phyloP scores from a whole-genome alignment of 768 basidiomycete species.

The Lactarius sp. region DNA sequence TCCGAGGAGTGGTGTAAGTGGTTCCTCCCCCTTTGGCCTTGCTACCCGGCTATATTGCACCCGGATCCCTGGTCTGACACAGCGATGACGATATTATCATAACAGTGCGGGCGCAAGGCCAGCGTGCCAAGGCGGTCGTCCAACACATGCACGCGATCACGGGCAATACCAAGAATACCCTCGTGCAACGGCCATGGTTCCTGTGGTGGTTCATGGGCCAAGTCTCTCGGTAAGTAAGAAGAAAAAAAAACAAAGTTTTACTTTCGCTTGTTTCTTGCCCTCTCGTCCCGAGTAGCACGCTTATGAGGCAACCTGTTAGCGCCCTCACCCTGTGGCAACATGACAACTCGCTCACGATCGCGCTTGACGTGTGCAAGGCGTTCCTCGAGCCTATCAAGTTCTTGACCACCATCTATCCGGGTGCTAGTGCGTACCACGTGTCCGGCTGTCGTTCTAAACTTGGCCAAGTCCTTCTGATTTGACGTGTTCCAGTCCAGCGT shows the following conservation, averaged over 20 bases:
- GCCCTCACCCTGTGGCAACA: conserved; percentile 52
- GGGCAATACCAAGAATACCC: conserved; percentile 39
- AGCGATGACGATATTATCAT: too few species aligned
- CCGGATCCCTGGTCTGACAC: conserved; percentile 10
- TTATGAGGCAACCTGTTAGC: conserved; percentile 29
- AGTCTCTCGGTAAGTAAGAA: conserved; percentile 42
- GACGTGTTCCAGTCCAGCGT: conserved; percentile 5
- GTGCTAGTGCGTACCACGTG: conserved; percentile 9
- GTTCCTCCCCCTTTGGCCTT: not conserved
- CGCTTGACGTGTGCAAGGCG: conserved; percentile 54
- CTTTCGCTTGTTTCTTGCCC: not conserved
- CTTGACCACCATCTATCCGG: conserved; percentile 16
- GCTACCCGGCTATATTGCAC: conserved; percentile 13
- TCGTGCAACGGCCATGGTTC: conserved; percentile 57
- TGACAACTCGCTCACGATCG: conserved; percentile 51
- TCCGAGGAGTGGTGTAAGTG: conserved; percentile 64
- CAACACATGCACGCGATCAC: conserved; percentile 48
- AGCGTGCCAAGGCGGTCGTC: conserved; percentile 50
- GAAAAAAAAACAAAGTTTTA: too few species aligned
- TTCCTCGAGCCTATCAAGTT: conserved; percentile 42
- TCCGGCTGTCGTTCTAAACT: not conserved
- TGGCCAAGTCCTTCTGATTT: not conserved
- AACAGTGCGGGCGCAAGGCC: conserved; percentile 26
- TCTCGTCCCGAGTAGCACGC: too few species aligned
- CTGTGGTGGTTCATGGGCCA: conserved; percentile 73